Evolutionary conservation across 257 asterid genomes (phyloP).

Genomic region (Gardenia jasminoides): DNA sequence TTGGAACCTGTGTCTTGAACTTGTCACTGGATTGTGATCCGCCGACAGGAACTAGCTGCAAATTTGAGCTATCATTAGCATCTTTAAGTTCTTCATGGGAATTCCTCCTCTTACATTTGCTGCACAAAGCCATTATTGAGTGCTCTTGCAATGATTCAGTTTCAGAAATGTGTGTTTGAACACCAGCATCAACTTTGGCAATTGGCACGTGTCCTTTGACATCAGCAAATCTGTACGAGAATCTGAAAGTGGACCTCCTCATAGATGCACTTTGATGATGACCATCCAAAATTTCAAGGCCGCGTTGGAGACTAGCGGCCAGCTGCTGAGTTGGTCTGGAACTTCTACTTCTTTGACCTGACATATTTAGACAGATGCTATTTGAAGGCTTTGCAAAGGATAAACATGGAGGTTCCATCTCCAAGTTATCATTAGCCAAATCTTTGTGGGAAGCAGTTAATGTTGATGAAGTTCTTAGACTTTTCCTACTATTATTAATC

Average conservation of each 20-base stretch:
- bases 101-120: conserved; percentile 58
- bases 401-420: conserved; percentile 33
- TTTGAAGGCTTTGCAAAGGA: conserved; percentile 55
- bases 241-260: conserved; percentile 75
- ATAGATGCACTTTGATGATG: conserved; percentile 65
- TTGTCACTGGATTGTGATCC: conserved; percentile 49
- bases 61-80: conserved; percentile 43
- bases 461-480: conserved; percentile 70
- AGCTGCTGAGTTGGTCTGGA: conserved; percentile 67
- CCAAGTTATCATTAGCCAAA: conserved; percentile 31
- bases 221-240: conserved; percentile 65
- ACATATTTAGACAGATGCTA: conserved; percentile 42
- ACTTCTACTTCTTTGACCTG: conserved; percentile 45
- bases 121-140: conserved; percentile 42
- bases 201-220: conserved; percentile 48
- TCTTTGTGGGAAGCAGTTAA: conserved; percentile 53
- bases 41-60: conserved; percentile 81
- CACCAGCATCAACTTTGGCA: conserved; percentile 77
- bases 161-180: conserved; percentile 58
- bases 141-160: conserved; percentile 33
- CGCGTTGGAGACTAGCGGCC: conserved; percentile 84
- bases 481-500: conserved; percentile 60
- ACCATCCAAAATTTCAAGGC: conserved; percentile 74
- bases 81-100: conserved; percentile 36
- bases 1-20: conserved; percentile 68